Base-by-base conservation (phyloP, 148 eudicot genomes). In the Spergularia bocconei region DNA sequence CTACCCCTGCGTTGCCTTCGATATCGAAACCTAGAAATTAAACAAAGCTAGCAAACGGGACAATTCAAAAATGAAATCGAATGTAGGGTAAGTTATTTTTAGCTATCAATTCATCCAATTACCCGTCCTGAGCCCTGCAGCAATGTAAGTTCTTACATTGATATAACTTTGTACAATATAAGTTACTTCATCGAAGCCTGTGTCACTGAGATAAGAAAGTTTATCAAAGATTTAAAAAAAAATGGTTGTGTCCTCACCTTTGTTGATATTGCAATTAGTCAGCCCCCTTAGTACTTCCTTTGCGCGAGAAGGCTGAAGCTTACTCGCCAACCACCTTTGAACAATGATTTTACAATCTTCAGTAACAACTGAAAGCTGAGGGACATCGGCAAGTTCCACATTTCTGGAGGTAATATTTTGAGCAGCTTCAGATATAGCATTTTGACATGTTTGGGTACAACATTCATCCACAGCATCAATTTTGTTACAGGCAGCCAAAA, bases 381-480 rank as follows among this genome's bases (percentile, higher is more conserved):
- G 80, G 59, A 79, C 68, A 64, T 80, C 77, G 11, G 73, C 65
- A 65, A 85, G 87, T 72, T 81, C 88, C 73, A 79, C 84, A 29
- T 88, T 79, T 75, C 84, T 87, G 20, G 83, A 81, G 33, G 93
- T 88, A 61, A 95, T 83, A 79, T 88, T 87, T 75, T 79, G 83
- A 79, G 96, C 89, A 71, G 97, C 96, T 73, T 92, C 96, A n/a
- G 84, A 79, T 66, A 95, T 84, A 73, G 97, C 93, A 82, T 88
- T 90, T 76, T 92, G 91, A 80, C 98, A 95, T 66, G 85, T 82
- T 84, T 90, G 92, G 41, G 85, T 78, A 70, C 98, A 95, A 63
- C 98, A 95, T 80, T 95, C 98, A 77, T 85, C 92, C 70, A 92
- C 98, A 41, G 53, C 77, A 81, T 95, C 92, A 41, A 95, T 90